Evolutionary conservation across 2,329 filamentous ascomycete species (phyloP), one percentile per base, ranked within the genome.

Genomic region (Corinectria fuckeliana): DNA sequence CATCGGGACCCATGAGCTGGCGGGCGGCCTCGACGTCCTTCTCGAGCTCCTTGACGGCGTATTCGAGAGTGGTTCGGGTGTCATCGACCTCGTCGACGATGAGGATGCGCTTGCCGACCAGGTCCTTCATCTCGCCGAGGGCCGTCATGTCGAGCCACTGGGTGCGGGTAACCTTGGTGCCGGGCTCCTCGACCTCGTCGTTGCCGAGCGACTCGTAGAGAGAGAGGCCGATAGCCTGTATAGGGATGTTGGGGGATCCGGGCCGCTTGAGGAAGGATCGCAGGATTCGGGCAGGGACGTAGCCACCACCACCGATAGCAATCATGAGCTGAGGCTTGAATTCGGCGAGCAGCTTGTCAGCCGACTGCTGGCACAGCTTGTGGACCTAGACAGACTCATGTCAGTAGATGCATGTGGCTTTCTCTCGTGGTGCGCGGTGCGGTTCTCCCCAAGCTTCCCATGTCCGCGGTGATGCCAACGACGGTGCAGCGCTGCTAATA

Each of bases 271-370:
- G 91, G 84, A 99, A 99, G 18, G 95, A 98, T 65, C 95, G 92
- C 65, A 99, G 87, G 77, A 99, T 99, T 71, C 95, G 91, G 44
- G 95, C 95, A 62, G 95, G 95, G 38, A 99, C 93, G 79, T 97
- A 99, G 72, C 95, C 95, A 71, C 95, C 95, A 66, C 95, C 95
- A 71, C 95, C 95, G 76, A 98, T 98, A 75, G 95, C 95, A 77
- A 99, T 96, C 85, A 99, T 97, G 70, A 99, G 91, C 77, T 97
- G 92, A 36, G 95, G 95, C 75, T 92, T 85, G 84, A 97, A 93
- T 14, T 91, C 87, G 75, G 88, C 82, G 71, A 99, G 88, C 76
- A 98, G 96, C 70, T 83, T 82, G 65, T 87, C 84, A 36, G 93
- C 95, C 16, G 92, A 88, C 74, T 90, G 84, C 80, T 97, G 91